These are phyloP conservation scores for Myxozyma neglecta DNA, from an alignment of 805 yeast species.

Conservation along the genomic window DNA sequence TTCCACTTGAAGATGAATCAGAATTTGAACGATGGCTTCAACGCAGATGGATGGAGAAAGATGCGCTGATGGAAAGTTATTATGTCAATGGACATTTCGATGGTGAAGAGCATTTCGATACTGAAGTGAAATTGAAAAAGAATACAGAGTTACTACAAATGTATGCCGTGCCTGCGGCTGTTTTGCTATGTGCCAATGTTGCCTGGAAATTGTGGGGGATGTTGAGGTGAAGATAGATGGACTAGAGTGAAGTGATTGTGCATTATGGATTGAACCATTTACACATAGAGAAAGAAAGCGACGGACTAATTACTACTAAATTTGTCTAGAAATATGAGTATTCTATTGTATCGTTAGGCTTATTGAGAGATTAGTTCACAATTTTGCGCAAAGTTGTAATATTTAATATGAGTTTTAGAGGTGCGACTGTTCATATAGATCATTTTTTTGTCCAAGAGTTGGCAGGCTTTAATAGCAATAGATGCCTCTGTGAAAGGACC, in stretches of 20 bases:
- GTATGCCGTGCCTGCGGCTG: constrained; percentile 25
- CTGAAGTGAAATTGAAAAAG: constrained; percentile 21
- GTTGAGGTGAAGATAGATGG: constrained; percentile 54
- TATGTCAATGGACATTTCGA: constrained; percentile 31
- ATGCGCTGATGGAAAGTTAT: constrained; percentile 56
- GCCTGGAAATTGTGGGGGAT: constrained; percentile 26
- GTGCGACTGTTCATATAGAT: too few relatives aligned
- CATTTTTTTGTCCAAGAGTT: too few relatives aligned
- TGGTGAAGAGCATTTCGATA: constrained; percentile 25
- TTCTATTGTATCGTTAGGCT: too few relatives aligned
- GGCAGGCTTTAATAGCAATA: too few relatives aligned
- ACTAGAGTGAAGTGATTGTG: neutral
- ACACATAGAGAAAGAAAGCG: neutral
- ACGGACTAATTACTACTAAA: neutral
- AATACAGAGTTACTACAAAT: constrained; percentile 19
- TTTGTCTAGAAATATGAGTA: too few relatives aligned
- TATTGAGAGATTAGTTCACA: too few relatives aligned
- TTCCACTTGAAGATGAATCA: constrained; percentile 59
- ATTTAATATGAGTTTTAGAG: too few relatives aligned
- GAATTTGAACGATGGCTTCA: constrained; percentile 75
- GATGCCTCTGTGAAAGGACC: too few relatives aligned
- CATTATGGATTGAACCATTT: neutral
- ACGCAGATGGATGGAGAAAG: constrained; percentile 75
- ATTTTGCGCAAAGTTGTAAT: too few relatives aligned
- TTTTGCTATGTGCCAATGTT: constrained; percentile 15